Base-by-base conservation (phyloP, 257 asterid genomes). In the Rubia yunnanensis region DNA sequence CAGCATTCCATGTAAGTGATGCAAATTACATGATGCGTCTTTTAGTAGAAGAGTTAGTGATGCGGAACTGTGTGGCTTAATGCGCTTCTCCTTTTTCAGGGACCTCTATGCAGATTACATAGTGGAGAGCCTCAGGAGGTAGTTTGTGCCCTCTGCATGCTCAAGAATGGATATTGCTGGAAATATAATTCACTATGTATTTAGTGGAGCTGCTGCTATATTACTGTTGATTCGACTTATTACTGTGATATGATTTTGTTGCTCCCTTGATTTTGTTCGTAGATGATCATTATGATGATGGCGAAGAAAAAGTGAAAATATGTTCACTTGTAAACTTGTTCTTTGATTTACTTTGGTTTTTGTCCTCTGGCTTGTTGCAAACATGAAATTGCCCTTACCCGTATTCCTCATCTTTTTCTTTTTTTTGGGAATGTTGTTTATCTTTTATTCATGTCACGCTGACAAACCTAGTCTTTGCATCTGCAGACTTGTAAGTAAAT, bases 91-190 rank as follows among this genome's bases (percentile, higher is more conserved):
- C 48, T 48, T 73, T 41, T 20, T 69, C 68, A 88, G 96, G 96
- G 67, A 83, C 65, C 88, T 88, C 46, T 88, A 89, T 66, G 96
- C 89, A 32, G 90, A 88, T 79, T 88, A 91, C 61, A 79, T 86
- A 35, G 81, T 88, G 72, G 98, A 91, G 87, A 78, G 80, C 82
- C 75, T 91, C 73, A 88, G 96, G 81, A 79, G 95, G 73, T 88
- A 85, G 83, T 63, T 64, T 68, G 52, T 14, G 72, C 66, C 32
- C 31, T 71, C 41, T 27, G 55, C 74, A 56, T 24, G 60, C 65
- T 44, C 10, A 48, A 58, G 31, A 32, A 23, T 10, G 65, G 24
- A 53, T 31, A 34, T 68, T 41, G 15, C 2, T 31, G 26, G 52
- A 44, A 44, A 20, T 44, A 44, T 44, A 7, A 15, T 44, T 7